Base-by-base conservation (phyloP, 2,329 filamentous ascomycete genomes). In the Zalaria obscura region DNA sequence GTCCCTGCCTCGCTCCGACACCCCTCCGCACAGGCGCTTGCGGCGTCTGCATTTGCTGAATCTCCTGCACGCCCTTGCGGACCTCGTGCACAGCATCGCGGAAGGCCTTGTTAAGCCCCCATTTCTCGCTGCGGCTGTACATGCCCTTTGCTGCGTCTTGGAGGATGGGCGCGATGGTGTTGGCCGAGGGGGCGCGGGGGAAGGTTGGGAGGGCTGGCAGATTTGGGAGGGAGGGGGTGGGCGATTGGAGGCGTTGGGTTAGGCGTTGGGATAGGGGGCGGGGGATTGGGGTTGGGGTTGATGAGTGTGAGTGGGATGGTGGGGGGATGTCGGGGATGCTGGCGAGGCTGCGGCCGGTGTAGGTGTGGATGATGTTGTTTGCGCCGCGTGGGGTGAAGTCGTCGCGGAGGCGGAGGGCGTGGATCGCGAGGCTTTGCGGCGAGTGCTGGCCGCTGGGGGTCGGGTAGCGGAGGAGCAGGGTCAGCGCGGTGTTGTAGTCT, bases 401-500 rank as follows among this genome's bases (percentile, higher is more conserved):
- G 34, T 77, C 68, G 35, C 70, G 70, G 3, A 93, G 68, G 53
- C 81, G 85, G 3, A 91, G 59, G 1, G 87, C 91, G 60, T 98
- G 91, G 44, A 85, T 75, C 37, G 94, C 83, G 51, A 96, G 85
- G 0, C 79, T 83, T 49, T 82, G 76, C 11, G 56, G 47, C 7
- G 52, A 42, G 11, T 50, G 42, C 4, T 48, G 44, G 26, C 47
- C 48, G 9, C 48, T 47, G 5, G 49, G 48, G 10, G 88, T 81
- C 2, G 86, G 86, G 50, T 96, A 96, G 52, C 85, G 84, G 2
- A 96, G 71, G 26, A 96, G 67, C 1, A 93, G 64, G 42, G 85
- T 81, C 40, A 98, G 67, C 5, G 85, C 89, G 31, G 77, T 74
- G 1, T 91, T 89, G 54, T 94, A 94, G 58, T 96, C 89, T 8